Evolutionary conservation across 2,329 filamentous ascomycete genomes (phyloP).

Genomic region (Escovopsis sp.): DNA sequence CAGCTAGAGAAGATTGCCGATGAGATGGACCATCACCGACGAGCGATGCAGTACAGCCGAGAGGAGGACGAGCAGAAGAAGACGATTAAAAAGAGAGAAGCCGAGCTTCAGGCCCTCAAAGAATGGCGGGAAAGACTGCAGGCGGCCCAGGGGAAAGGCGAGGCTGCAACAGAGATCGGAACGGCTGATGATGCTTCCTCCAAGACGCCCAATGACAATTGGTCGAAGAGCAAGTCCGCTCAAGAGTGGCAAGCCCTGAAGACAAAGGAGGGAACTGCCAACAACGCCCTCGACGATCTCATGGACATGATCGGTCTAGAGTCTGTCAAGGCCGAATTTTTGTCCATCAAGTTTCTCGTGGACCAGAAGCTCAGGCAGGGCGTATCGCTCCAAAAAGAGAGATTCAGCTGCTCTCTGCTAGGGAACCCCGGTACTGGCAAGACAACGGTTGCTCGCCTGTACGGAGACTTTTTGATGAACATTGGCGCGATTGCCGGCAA

Average conservation of each 20-base stretch:
- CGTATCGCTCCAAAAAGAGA: slow-evolving; percentile 36
- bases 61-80: slow-evolving; percentile 30
- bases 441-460: slow-evolving; percentile 60
- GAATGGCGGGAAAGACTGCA: slow-evolving; percentile 12
- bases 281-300: slow-evolving; percentile 40
- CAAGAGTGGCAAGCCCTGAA: slow-evolving; percentile 51
- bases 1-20: slow-evolving; percentile 35
- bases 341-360: slow-evolving; percentile 46
- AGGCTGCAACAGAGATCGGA: slow-evolving; percentile 2
- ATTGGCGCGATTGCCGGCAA: slow-evolving; percentile 46
- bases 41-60: slow-evolving; percentile 23
- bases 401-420: slow-evolving; percentile 47
- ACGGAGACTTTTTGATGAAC: slow-evolving; percentile 47
- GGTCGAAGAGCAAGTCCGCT: slow-evolving; percentile 16
- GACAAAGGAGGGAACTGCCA: slow-evolving; percentile 30
- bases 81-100: slow-evolving; percentile 27
- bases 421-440: slow-evolving; percentile 72
- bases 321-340: slow-evolving; percentile 46
- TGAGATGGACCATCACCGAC: slow-evolving; percentile 34
- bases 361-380: slow-evolving; percentile 44
- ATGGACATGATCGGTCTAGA: slow-evolving; percentile 62
- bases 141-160: slow-evolving; percentile 4
- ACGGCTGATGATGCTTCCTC: background rate
- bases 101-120: slow-evolving; percentile 29
- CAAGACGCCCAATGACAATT: background rate